Base-by-base conservation (phyloP, 2,329 filamentous ascomycete genomes). In the Stromatinia cepivora region DNA sequence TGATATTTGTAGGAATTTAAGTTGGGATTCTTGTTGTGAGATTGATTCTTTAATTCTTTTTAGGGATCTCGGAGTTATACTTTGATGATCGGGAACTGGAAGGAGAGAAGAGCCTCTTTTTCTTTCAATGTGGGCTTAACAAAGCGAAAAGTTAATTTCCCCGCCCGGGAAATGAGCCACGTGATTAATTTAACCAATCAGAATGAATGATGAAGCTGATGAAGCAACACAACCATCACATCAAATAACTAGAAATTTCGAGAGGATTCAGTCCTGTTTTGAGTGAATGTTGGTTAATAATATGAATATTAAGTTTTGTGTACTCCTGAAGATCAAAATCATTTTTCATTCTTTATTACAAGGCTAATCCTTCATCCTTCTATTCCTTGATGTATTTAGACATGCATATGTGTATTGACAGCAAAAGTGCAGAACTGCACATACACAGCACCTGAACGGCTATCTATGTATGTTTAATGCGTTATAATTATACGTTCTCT, bases 101-200 rank as follows among this genome's bases (percentile, higher is more conserved):
- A n/a, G 22, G 34, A 39, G 53, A 53, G 25, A 20, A 59, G 36
- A 31, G 31, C 11, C 7, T n/a, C 17, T 62, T 58, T 58, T 61
- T 34, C 25, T 61, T 61, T 31, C 15, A 31, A 8, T 8, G 17
- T 48, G 42, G 58, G 28, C 34, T 48, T 36, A 31, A 63, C 45
- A 63, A 63, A 63, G 59, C 13, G 11, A 25, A 63, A 50, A 63
- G 20, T n/a, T 46, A 36, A 50, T 50, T 62, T 63, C 59, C 31
- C 59, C 59, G 45, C 59, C 36, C 8, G 5, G 4, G 1, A 13
- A 56, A 57, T 57, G 31, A 39, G 22, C 31, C 54, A 57, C 54
- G 54, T 57, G 54, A 57, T 48, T 20, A 1, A 25, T 4, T 20
- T 5, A 50, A 20, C 59, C 59, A 63, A 63, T 63, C 22, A 63